Percentiles rank a stretch among this genome's conserved stretches.
phyloP scores from a whole-genome alignment of 768 basidiomycete genomes.

The Tephrocybe sp. region DNA sequence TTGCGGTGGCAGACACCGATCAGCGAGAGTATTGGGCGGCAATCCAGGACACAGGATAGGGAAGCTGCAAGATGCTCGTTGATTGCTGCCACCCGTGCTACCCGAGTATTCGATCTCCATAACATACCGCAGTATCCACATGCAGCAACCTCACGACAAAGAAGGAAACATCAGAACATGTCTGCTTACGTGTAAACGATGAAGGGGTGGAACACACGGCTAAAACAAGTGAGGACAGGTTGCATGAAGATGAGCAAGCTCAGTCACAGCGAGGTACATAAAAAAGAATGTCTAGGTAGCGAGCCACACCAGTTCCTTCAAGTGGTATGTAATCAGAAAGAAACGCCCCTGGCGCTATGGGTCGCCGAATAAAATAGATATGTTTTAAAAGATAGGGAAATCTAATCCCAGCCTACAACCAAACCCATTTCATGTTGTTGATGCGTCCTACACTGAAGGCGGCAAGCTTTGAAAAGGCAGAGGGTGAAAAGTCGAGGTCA shows the following conservation, averaged over 20 bases:
- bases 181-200: constrained; percentile 10
- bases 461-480: constrained; percentile 55
- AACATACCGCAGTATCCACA: too few relatives aligned
- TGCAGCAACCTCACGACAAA: too few relatives aligned
- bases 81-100: too few relatives aligned
- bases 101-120: too few relatives aligned
- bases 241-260: constrained; percentile 30
- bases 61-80: too few relatives aligned
- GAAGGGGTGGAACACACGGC: constrained; percentile 25
- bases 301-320: constrained; percentile 16
- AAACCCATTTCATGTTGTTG: constrained; percentile 48
- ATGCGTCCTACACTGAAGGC: constrained; percentile 49
- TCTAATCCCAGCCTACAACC: constrained; percentile 20
- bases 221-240: constrained; percentile 32
- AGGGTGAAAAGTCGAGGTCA: constrained; percentile 64
- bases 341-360: constrained; percentile 28
- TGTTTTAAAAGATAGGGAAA: background rate
- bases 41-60: constrained; percentile 26
- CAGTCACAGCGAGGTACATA: constrained; percentile 15
- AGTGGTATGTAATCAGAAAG: constrained; percentile 17
- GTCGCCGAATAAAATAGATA: constrained; percentile 18
- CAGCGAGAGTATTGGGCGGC: constrained; percentile 40
- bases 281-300: constrained; percentile 6
- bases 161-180: background rate
- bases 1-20: constrained; percentile 35